Percentiles rank a stretch among this genome's conserved stretches.
phyloP scores from a whole-genome alignment of 805 yeast genomes.

The Candida railenensis region DNA sequence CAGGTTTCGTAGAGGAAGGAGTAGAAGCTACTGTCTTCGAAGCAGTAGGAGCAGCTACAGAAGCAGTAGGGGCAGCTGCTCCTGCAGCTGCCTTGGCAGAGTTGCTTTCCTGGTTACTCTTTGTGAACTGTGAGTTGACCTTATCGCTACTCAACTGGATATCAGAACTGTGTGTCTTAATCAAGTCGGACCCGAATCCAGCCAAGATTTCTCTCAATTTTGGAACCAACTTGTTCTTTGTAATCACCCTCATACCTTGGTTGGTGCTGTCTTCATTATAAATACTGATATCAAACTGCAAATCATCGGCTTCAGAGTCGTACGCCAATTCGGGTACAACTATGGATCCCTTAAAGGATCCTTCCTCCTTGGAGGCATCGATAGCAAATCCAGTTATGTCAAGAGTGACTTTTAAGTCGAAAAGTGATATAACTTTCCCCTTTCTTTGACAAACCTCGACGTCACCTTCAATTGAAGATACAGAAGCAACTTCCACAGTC shows the following conservation, averaged over 20 bases:
- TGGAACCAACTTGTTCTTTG: constrained; percentile 61
- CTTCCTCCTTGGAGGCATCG: constrained; percentile 25
- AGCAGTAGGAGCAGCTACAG: constrained; percentile 1
- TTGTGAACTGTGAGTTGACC: constrained; percentile 39
- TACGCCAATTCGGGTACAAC: constrained; percentile 91
- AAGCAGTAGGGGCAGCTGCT: constrained; percentile 11
- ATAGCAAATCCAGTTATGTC: constrained; percentile 48
- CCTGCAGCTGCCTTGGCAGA: neutral
- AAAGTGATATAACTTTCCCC: constrained; percentile 91
- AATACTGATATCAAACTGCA: constrained; percentile 76
- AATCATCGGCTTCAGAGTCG: constrained; percentile 82
- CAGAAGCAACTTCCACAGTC: constrained; percentile 36
- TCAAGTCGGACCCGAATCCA: constrained; percentile 75
- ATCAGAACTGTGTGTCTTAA: constrained; percentile 74
- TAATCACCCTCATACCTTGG: constrained; percentile 52
- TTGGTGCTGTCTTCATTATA: constrained; percentile 48
- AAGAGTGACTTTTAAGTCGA: constrained; percentile 72
- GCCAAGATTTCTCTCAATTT: constrained; percentile 58
- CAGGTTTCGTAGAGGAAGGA: constrained; percentile 9
- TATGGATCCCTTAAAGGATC: constrained; percentile 64
- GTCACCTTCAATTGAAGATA: constrained; percentile 82
- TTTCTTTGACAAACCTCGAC: constrained; percentile 96
- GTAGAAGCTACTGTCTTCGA: constrained; percentile 8
- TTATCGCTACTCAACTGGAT: constrained; percentile 68
- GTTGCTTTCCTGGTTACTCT: constrained; percentile 50